Conservation (phyloP, 2,329 filamentous ascomycete species). For the Trichoderma simmonsii region DNA sequence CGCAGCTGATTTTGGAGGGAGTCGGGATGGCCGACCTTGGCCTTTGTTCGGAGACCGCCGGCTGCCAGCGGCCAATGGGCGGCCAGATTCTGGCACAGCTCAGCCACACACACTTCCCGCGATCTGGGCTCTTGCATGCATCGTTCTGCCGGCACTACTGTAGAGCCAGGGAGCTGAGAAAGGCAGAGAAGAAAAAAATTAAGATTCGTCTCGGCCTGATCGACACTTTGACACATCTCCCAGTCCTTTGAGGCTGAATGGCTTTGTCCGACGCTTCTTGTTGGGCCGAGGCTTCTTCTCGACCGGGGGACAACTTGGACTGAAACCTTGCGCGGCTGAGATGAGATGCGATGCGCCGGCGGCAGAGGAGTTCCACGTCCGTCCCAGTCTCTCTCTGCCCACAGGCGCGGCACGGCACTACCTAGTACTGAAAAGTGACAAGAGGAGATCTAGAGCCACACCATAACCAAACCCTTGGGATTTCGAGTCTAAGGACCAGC, state of each 20-base stretch:
- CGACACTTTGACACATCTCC: background rate
- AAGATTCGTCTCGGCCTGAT: constrained; percentile 14
- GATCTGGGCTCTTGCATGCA: background rate
- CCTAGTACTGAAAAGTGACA: background rate
- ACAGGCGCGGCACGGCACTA: background rate
- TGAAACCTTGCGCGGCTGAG: constrained; percentile 9
- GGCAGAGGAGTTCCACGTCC: background rate
- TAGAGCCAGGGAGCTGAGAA: background rate
- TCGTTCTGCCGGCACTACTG: constrained; percentile 10
- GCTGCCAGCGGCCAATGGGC: background rate
- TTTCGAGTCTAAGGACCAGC: background rate
- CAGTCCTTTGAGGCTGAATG: background rate
- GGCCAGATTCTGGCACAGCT: background rate
- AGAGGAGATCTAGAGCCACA: constrained; percentile 7
- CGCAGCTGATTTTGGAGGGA: background rate
- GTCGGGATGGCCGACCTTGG: constrained; percentile 9
- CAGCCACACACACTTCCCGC: constrained; percentile 13
- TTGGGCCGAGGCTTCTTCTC: background rate
- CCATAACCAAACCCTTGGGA: constrained; percentile 5
- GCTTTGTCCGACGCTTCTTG: background rate
- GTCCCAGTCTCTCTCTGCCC: background rate
- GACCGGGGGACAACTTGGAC: background rate
- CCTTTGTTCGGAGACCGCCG: constrained; percentile 8
- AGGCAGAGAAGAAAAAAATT: background rate
- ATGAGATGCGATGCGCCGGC: background rate